Evolutionary conservation across 805 yeast species (phyloP).

Genomic region (Zygosaccharomyces pseudorouxii): DNA sequence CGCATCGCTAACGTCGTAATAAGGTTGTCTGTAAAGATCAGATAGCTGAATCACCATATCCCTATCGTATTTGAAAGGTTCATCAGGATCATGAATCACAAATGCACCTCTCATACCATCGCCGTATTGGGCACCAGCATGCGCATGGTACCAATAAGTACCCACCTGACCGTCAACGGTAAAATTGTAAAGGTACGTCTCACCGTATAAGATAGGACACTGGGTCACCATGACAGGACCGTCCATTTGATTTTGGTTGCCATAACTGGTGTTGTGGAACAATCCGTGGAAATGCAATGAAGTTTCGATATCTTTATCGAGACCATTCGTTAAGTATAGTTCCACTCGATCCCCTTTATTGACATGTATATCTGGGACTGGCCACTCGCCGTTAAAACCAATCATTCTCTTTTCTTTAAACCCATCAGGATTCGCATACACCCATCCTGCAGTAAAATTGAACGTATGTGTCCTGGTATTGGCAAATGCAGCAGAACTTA

Average conservation of each 20-base stretch:
- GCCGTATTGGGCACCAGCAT: slow-evolving; percentile 69
- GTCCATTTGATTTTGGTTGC: slow-evolving; percentile 51
- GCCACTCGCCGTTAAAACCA: slow-evolving; percentile 70
- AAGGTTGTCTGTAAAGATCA: slow-evolving; percentile 60
- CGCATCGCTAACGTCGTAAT: slow-evolving; percentile 41
- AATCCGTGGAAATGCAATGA: slow-evolving; percentile 78
- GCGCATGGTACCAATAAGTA: slow-evolving; percentile 83
- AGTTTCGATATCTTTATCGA: slow-evolving; percentile 44
- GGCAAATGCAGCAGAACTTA: slow-evolving; percentile 3
- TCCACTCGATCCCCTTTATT: slow-evolving; percentile 59
- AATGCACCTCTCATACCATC: slow-evolving; percentile 73
- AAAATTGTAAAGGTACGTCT: slow-evolving; percentile 63
- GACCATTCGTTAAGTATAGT: slow-evolving; percentile 58
- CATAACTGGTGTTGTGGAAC: slow-evolving; percentile 54
- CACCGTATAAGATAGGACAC: slow-evolving; percentile 71
- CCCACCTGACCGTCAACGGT: slow-evolving; percentile 66
- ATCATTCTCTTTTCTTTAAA: slow-evolving; percentile 49
- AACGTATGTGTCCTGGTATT: slow-evolving; percentile 46
- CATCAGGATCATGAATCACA: slow-evolving; percentile 53
- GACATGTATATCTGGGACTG: slow-evolving; percentile 63
- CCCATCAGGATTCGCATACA: slow-evolving; percentile 65
- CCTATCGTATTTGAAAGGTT: slow-evolving; percentile 59
- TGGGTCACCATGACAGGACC: slow-evolving; percentile 79
- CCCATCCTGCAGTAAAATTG: slow-evolving; percentile 56
- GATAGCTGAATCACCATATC: slow-evolving; percentile 53